phyloP scores from a whole-genome alignment of 331 rosid genomes.

The Ulmus americana region DNA sequence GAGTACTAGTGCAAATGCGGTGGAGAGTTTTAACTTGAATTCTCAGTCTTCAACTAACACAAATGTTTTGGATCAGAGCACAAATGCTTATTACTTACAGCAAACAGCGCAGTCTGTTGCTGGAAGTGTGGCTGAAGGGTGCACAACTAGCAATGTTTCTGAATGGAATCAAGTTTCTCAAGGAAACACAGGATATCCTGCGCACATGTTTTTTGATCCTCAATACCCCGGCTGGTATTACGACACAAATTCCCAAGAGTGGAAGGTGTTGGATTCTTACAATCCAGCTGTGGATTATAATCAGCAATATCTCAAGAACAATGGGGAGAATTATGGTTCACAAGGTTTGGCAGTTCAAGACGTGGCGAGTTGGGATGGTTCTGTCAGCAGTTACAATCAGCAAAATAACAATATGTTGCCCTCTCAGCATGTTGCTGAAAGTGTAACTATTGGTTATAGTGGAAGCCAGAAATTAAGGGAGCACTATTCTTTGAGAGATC shows the following conservation, averaged over 20 bases:
- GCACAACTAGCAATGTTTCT: conserved; percentile 6
- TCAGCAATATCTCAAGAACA: conserved; percentile 17
- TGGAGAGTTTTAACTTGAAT: conserved; percentile 13
- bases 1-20: conserved; percentile 12
- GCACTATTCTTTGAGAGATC: conserved; percentile 9
- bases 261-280: conserved; percentile 27
- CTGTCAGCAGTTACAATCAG: conserved; percentile 22
- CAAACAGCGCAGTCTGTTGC: conserved; percentile 18
- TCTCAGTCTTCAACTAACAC: conserved; percentile 1
- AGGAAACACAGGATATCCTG: conserved; percentile 26
- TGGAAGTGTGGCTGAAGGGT: conserved; percentile 6
- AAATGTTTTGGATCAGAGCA: conserved; percentile 14
- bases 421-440: conserved; percentile 12
- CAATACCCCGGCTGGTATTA: conserved; percentile 28
- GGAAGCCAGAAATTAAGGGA: conserved; percentile 18
- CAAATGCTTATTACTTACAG: conserved; percentile 17
- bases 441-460: conserved; percentile 14
- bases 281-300: conserved; percentile 13
- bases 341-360: conserved; percentile 15
- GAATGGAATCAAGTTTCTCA: conserved; percentile 17
- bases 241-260: conserved; percentile 19
- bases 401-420: conserved; percentile 17
- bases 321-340: conserved; percentile 17
- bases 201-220: conserved; percentile 32
- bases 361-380: conserved; percentile 22